A percentile compares a stretch with the other conserved stretches of the same genome.
These are phyloP conservation scores for Mycena galopus DNA, from an alignment of 768 basidiomycete species.

Conservation along the genomic window DNA sequence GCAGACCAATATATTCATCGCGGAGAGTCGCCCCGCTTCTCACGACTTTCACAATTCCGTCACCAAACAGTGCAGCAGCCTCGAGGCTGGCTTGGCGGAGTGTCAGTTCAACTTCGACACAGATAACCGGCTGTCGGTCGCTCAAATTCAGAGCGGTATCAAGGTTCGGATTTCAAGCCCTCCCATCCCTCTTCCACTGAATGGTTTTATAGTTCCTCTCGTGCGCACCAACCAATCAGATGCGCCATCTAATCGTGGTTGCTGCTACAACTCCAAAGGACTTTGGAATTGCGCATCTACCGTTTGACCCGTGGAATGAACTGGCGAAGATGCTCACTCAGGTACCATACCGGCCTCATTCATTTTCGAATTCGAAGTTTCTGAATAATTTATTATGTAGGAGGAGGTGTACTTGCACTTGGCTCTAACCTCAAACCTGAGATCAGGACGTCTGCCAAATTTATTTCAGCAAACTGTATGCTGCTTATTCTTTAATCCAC, in stretches of 20 bases:
- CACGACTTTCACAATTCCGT: conserved; percentile 44
- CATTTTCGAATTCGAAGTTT: background rate
- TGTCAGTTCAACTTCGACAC: conserved; percentile 58
- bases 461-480: conserved; percentile 34
- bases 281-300: background rate
- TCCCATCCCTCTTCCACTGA: background rate
- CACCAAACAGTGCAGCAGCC: conserved; percentile 58
- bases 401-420: conserved; percentile 29
- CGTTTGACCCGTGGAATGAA: conserved; percentile 28
- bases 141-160: conserved; percentile 57
- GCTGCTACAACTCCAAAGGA: conserved; percentile 26
- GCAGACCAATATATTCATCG: conserved; percentile 58
- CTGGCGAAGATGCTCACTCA: conserved; percentile 27
- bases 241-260: conserved; percentile 35
- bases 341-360: background rate
- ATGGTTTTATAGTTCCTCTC: conserved; percentile 24
- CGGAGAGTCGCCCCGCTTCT: conserved; percentile 59
- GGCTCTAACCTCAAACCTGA: conserved; percentile 22
- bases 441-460: conserved; percentile 17
- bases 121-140: conserved; percentile 59
- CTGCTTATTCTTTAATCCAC: background rate
- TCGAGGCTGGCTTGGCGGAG: conserved; percentile 53
- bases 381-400: conserved; percentile 3
- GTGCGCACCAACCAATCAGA: background rate
- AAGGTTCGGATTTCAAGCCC: conserved; percentile 50